A percentile compares a stretch with the other conserved stretches of the same genome.
Conservation (phyloP, 176 grass and related monocot genomes). For the Avena insularis region DNA sequence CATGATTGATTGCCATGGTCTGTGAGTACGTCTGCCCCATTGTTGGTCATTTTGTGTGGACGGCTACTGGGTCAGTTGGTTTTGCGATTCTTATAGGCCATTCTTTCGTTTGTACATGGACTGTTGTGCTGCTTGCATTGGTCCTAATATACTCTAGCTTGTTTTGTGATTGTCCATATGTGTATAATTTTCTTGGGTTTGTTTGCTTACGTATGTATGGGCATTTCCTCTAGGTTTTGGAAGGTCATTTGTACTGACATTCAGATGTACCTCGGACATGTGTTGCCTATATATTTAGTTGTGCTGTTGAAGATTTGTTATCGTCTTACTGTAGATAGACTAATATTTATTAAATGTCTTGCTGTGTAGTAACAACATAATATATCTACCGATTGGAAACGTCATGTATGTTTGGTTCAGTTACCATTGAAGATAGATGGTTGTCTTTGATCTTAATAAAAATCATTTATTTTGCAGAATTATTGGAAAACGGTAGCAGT, state of each 20-base stretch:
- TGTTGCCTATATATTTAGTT: conserved; percentile 33
- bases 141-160: conserved; percentile 47
- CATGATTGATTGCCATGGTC: conserved; percentile 37
- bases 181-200: conserved; percentile 54
- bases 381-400: background rate
- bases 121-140: conserved; percentile 54
- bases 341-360: background rate
- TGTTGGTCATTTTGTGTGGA: conserved; percentile 42
- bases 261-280: conserved; percentile 40
- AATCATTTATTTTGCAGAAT: background rate
- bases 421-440: background rate
- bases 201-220: conserved; percentile 39
- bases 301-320: conserved; percentile 31
- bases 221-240: conserved; percentile 34
- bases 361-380: too few relatives aligned
- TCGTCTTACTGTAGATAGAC: background rate
- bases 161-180: conserved; percentile 57
- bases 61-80: conserved; percentile 42
- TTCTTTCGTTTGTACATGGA: conserved; percentile 86
- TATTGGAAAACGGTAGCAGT: background rate
- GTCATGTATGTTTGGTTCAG: background rate
- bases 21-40: conserved; percentile 29
- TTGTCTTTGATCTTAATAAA: background rate
- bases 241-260: conserved; percentile 33
- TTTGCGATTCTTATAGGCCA: conserved; percentile 67